Base-by-base conservation (phyloP, 139 green algal species). In the Chlorella sp. region DNA sequence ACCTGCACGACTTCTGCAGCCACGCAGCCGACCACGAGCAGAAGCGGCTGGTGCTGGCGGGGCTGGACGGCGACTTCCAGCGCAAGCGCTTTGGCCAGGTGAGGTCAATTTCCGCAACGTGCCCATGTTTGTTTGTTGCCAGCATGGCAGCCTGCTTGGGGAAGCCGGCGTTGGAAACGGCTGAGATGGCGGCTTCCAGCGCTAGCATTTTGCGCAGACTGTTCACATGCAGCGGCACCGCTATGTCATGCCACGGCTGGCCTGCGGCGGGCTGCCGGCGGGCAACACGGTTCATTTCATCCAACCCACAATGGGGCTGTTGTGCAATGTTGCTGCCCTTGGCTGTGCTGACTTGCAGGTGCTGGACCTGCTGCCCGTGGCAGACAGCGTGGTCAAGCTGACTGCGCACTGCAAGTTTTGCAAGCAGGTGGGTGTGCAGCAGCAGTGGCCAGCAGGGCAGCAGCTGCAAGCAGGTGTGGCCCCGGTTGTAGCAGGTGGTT, bases 361-460 rank as follows among this genome's bases (percentile, higher is more conserved):
- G n/a, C 70, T 94, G 51, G 87, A 95, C 65, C 85, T 98, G 60
- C n/a, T 98, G 9, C 93, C 95, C 22, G 28, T 96, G 32, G 90
- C 92, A 16, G 95, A 98, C 86, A 83, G 16, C 26, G 90, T 98
- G 20, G 93, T 87, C 22, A 97, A 97, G 86, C 90, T 98, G 58
- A 58, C 56, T 1, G 93, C 92, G 8, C 69, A 64, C 0, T 98
- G 95, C 91, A 76, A 48, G 32, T 94, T 90, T 76, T 98, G 95
- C 84, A 26, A 74, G 81, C 60, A 79, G 68, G 77, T 84, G 48
- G 41, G 54, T 9, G 40, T n/a, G n/a, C n/a, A n/a, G 80, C 62
- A 8, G 62, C 56, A 40, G 20, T 11, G 19, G 7, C 41, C 22
- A 46, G 32, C 68, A 20, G 26, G 65, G 65, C 16, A 24, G 56